Evolutionary conservation across 148 eudicot species (phyloP).

Genomic region (Beta vulgaris): DNA sequence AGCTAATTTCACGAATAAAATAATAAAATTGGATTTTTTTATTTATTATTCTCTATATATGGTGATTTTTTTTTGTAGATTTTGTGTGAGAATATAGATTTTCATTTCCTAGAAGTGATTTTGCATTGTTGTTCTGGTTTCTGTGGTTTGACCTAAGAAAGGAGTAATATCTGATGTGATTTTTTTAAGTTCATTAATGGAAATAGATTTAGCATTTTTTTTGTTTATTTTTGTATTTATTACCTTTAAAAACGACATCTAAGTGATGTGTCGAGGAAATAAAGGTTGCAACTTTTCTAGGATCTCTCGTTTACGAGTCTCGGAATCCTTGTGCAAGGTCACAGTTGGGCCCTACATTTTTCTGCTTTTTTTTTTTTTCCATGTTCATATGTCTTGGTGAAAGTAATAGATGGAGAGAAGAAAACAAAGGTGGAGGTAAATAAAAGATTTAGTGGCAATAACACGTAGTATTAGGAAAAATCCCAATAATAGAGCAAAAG

Average conservation of each 20-base stretch:
- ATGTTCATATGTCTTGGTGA: neutral
- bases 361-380: neutral
- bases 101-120: neutral
- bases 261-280: conserved; percentile 15
- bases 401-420: too few species aligned
- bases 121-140: neutral
- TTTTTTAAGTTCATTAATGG: neutral
- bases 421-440: neutral
- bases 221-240: neutral
- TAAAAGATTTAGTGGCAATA: neutral
- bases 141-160: neutral
- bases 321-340: conserved; percentile 18
- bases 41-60: neutral
- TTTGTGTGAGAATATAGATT: neutral
- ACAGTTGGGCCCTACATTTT: conserved; percentile 26
- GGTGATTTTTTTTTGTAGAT: neutral
- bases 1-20: neutral
- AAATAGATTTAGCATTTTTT: neutral
- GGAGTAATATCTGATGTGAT: conserved; percentile 5
- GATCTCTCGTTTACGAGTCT: conserved; percentile 22
- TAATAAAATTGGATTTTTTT: too few species aligned
- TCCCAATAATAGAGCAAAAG: too few species aligned
- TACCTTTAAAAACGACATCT: neutral
- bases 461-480: too few species aligned
- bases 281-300: conserved; percentile 14